These are phyloP conservation scores for Stygiomarasmius scandens DNA, from an alignment of 1,284 basidiomycete species.

Conservation along the genomic window DNA sequence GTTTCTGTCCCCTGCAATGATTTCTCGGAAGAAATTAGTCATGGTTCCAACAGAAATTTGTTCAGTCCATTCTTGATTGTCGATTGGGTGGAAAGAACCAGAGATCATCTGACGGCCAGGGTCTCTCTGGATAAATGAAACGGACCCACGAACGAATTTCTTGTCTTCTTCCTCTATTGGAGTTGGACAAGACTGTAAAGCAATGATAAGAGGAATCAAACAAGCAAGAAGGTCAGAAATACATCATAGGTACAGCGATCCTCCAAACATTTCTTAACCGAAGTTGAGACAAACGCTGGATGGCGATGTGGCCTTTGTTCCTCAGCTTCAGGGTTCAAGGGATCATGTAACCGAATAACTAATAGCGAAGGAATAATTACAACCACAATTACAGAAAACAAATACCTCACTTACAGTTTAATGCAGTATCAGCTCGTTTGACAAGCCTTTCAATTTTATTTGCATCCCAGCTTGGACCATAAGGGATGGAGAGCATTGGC, in stretches of 20 bases:
- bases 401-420: conserved; percentile 55
- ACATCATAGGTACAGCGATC: conserved; percentile 69
- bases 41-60: conserved; percentile 57
- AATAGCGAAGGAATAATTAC: no score
- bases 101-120: conserved; percentile 62
- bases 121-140: conserved; percentile 58
- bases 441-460: conserved; percentile 58
- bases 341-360: conserved; percentile 36
- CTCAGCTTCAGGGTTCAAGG: conserved; percentile 64
- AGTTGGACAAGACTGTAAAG: conserved; percentile 47
- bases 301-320: conserved; percentile 61
- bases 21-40: conserved; percentile 55
- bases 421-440: conserved; percentile 58
- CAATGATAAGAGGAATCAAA: not conserved
- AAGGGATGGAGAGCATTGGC: conserved; percentile 58
- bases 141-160: conserved; percentile 52
- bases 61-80: conserved; percentile 65
- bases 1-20: conserved; percentile 43
- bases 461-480: conserved; percentile 64
- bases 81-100: conserved; percentile 66
- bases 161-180: conserved; percentile 55
- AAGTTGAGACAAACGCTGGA: conserved; percentile 62
- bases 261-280: conserved; percentile 55
- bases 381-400: no score
- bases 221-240: conserved; percentile 1